Percentiles rank a stretch among this genome's conserved stretches.
These are phyloP conservation scores for Physcomitrium patens DNA, from an alignment of 225 moss, liverwort and hornwort genomes.

Conservation along the genomic window DNA sequence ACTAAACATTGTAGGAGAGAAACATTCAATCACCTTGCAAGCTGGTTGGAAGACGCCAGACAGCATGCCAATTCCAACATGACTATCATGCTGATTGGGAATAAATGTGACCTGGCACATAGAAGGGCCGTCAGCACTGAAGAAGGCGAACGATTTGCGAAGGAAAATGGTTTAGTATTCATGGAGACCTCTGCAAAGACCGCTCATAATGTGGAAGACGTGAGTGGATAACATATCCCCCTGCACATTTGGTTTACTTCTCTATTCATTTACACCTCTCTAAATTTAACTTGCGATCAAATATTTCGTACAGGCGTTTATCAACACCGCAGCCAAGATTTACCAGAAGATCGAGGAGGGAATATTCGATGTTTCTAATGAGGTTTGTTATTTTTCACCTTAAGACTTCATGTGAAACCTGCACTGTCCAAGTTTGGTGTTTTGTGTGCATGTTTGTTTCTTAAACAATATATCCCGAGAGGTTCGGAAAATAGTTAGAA, in stretches of 20 bases:
- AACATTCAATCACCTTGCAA: constrained; percentile 96
- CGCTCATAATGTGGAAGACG: constrained; percentile 92
- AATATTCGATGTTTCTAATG: constrained; percentile 96
- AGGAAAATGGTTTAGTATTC: constrained; percentile 93
- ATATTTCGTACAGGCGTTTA: constrained; percentile 69
- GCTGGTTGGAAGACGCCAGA: constrained; percentile 98
- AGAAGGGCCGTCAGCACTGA: constrained; percentile 95
- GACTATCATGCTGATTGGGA: constrained; percentile 99
- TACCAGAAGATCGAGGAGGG: constrained; percentile 99
- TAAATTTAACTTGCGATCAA: neutral
- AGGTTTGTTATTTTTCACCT: constrained; percentile 50
- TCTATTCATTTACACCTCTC: neutral
- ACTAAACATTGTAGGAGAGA: constrained; percentile 68
- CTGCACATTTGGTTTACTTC: neutral
- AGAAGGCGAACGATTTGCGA: constrained; percentile 97
- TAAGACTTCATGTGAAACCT: neutral
- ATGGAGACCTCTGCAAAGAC: constrained; percentile 99
- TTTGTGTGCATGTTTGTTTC: neutral
- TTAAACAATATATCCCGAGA: neutral
- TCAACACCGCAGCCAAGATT: constrained; percentile 95
- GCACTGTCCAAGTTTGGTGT: neutral
- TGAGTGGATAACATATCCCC: constrained; percentile 26
- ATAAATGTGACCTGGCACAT: constrained; percentile 93
- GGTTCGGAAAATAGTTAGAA: neutral
- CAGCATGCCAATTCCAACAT: constrained; percentile 99